A percentile compares a stretch with the other conserved stretches of the same genome.
phyloP scores from a whole-genome alignment of 2,329 filamentous ascomycete species.

The Tolypocladium guangdongense region DNA sequence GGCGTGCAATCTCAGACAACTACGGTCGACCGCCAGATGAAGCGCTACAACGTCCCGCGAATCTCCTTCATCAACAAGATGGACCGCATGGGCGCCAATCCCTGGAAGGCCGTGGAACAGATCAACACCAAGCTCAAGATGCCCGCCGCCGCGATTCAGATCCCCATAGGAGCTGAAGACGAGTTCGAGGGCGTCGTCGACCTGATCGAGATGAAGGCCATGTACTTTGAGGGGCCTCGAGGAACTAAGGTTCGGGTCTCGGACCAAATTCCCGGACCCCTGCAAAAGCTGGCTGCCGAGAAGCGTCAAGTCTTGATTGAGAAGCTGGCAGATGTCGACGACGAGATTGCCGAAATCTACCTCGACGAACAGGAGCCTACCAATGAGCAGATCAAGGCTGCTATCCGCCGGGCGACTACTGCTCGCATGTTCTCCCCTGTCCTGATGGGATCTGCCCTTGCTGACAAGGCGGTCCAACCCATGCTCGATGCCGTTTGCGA shows the following conservation, averaged over 20 bases:
- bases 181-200: slow-evolving; percentile 89
- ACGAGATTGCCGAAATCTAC: slow-evolving; percentile 93
- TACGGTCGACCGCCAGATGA: slow-evolving; percentile 97
- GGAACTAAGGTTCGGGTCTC: slow-evolving; percentile 68
- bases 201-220: slow-evolving; percentile 79
- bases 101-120: slow-evolving; percentile 94
- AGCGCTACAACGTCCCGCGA: slow-evolving; percentile 90
- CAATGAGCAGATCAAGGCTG: slow-evolving; percentile 74
- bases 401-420: slow-evolving; percentile 87
- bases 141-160: slow-evolving; percentile 82
- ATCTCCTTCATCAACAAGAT: slow-evolving; percentile 99
- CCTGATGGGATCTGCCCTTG: slow-evolving; percentile 90
- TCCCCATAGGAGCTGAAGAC: slow-evolving; percentile 88
- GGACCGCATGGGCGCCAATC: slow-evolving; percentile 97
- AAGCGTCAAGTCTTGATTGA: slow-evolving; percentile 82
- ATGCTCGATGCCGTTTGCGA: slow-evolving; percentile 96
- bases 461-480: slow-evolving; percentile 88
- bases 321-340: slow-evolving; percentile 92
- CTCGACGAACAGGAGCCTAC: slow-evolving; percentile 77
- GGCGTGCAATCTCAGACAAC: slow-evolving; percentile 98
- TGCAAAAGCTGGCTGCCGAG: slow-evolving; percentile 67
- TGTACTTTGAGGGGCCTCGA: slow-evolving; percentile 80
- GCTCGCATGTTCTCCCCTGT: slow-evolving; percentile 84
- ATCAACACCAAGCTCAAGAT: slow-evolving; percentile 96
- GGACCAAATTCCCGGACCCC: slow-evolving; percentile 73